Base-by-base conservation (phyloP, 2,329 filamentous ascomycete species). In the Tricladium varicosporioides region DNA sequence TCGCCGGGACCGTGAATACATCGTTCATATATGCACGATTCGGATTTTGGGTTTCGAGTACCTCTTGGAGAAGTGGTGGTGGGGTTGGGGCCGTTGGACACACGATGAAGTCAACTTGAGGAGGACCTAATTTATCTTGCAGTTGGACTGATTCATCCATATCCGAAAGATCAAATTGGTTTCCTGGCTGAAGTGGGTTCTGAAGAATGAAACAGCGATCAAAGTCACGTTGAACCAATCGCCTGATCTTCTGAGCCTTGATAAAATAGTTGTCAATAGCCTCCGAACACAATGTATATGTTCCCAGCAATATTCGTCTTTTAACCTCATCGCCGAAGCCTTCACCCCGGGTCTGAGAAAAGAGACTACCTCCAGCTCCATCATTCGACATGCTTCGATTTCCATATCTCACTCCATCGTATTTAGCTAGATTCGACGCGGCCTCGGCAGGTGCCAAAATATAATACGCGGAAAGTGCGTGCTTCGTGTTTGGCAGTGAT, bases 221-320 rank as follows among this genome's bases (percentile, higher is more conserved):
- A 70, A 99, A 99, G 69, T 99, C 94, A 33, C 78, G 77, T 70
- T 94, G 88, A 1, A 99, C 90, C 15, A 96, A 77, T 54, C 91
- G 82, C 1, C 94, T 87, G 42, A 97, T 84, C 63, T 87, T 88
- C 74, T 99, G 94, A 47, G 94, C 94, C 71, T 96, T 89, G 60
- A 96, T 83, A 69, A 99, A 99, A 73, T 97, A 97, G 71, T 97
- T 99, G 72, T 96, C 89, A 69, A 95, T 94, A 9, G 92, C 92
- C 60, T 89, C 85, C 0, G 93, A 92, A 73, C 91, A 96, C 52
- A 99, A 80, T 43, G 87, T 92, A 70, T 96, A 97, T 0, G 92
- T 87, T 14, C 94, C 94, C 0, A 99, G 82, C 8, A 99, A 75
- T 57, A 99, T 95, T 42, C 94, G 85, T 53, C 91, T 82, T 69